Base-by-base conservation (phyloP, 2,329 filamentous ascomycete genomes). In the Alternaria sp. region DNA sequence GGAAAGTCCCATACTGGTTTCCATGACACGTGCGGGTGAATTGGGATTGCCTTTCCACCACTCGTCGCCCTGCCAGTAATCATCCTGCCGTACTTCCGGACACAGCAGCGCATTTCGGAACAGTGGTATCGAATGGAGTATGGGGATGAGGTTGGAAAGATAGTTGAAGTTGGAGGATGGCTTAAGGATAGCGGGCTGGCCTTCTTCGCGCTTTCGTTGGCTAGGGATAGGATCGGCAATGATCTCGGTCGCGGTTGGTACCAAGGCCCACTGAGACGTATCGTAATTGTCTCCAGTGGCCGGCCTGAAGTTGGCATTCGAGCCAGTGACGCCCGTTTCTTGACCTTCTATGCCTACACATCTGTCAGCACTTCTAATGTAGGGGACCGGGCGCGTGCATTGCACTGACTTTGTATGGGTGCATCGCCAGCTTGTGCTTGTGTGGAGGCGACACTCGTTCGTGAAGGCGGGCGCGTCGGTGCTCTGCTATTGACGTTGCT, bases 21-120 rank as follows among this genome's bases (percentile, higher is more conserved):
- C 80, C n/a, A 86, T 79, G 23, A 84, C 81, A 45, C 80, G 82
- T 3, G 83, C 79, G 13, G 81, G 72, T 29, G 80, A 76, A 26
- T 86, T 82, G 0, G 80, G 71, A 29, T 80, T 80, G 21, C 87
- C 87, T 65, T 83, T 84, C 86, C 87, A 89, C 87, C 87, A 89
- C 10, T 86, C 82, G 2, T 79, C 65, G 58, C 87, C 82, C 52
- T 82, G 72, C 41, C 84, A 85, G 65, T 89, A 89, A 56, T 83
- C 78, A 2, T 75, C 69, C 24, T 81, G 72, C 5, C 78, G 66
- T 26, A 80, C 74, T 7, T 77, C 76, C n/a, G 82, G 78, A 39
- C 81, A 71, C 11, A 88, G 72, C 9, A 89, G 77, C 8, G 83
- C 82, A 68, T 88, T 85, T 55, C 86, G 80, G 21, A 83, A 84